Base-by-base conservation (phyloP, 441 rosid species). In the Codiaeum variegatum region DNA sequence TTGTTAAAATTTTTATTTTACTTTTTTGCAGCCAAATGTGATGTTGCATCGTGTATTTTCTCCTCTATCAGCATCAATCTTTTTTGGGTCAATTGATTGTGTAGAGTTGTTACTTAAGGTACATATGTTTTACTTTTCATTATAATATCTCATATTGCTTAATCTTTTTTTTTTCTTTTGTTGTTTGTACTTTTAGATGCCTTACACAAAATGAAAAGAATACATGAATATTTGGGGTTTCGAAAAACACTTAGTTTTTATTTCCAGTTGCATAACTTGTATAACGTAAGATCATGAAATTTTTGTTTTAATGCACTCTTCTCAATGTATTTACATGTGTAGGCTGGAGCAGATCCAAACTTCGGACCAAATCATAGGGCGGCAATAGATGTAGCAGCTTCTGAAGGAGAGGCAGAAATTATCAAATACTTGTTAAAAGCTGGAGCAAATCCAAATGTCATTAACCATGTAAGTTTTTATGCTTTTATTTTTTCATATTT, bases 31-130 rank as follows among this genome's bases (percentile, higher is more conserved):
- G 70, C 78, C 74, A 55, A 69, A 75, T 46, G 5, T 29, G n/a
- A 36, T 34, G 28, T 6, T 3, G 11, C 1, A 40, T 58, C 44
- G 13, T 6, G 1, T 15, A 5, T 18, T 40, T n/a, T 54, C 78
- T 28, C 78, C 74, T 26, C n/a, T 75, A 52, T 1, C 29, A n/a
- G n/a, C 6, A 26, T 62, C 78, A 10, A 52, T 69, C 1, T 9
- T 52, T 5, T 63, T 46, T 26, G 10, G 24, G 10, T 75, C 74
- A 38, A 9, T 62, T 75, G 73, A 69, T 38, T 62, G 74, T 54
- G 46, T 69, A 16, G 40, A 75, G 73, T 26, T 75, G 26, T 42
- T 75, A 52, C 74, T 75, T 40, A 21, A 69, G 78, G 78, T 69
- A 69, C 7, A 60, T 26, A 28, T 40, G 42, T 38, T 38, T 38